phyloP scores from a whole-genome alignment of 192 early-diverging fungal species.

The Coemansia sp. region DNA sequence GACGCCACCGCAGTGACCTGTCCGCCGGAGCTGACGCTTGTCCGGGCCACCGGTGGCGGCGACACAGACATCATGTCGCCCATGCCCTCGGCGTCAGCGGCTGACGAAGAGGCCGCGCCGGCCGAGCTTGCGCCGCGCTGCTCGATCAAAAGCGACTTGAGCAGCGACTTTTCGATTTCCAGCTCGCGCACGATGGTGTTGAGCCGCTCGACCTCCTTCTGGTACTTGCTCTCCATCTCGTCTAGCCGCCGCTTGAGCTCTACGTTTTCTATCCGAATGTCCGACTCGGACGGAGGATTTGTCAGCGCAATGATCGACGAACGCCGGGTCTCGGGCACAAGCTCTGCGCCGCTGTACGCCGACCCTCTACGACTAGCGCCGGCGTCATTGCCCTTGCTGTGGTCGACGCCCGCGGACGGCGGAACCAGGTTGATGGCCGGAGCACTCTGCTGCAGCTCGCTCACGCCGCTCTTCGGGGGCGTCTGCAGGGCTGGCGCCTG shows the following conservation, averaged over 20 bases:
- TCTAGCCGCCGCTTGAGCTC: conserved; percentile 44
- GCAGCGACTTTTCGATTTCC: conserved; percentile 49
- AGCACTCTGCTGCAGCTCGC: not conserved
- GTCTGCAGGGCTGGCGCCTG: not conserved
- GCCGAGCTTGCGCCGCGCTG: conserved; percentile 8
- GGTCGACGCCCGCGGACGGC: not conserved
- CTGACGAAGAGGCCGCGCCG: not conserved
- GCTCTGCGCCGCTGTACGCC: conserved; percentile 4
- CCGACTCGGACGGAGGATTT: conserved; percentile 38
- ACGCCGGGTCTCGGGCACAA: conserved; percentile 28
- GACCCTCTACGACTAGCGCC: conserved; percentile 18
- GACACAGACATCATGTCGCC: conserved; percentile 7
- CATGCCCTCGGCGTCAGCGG: not conserved
- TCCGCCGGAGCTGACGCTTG: conserved; percentile 3
- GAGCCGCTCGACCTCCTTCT: conserved; percentile 33
- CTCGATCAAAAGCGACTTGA: conserved; percentile 41
- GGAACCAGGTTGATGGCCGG: not conserved
- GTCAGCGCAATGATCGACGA: conserved; percentile 53
- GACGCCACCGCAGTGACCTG: not conserved
- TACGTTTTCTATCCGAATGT: conserved; percentile 37
- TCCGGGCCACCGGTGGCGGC: not conserved
- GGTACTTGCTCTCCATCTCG: conserved; percentile 44
- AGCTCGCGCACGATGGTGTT: conserved; percentile 31
- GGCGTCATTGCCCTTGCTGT: not conserved
- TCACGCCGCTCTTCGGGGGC: not conserved